phyloP scores from a whole-genome alignment of 805 yeast species.

The Metschnikowia aberdeeniae region DNA sequence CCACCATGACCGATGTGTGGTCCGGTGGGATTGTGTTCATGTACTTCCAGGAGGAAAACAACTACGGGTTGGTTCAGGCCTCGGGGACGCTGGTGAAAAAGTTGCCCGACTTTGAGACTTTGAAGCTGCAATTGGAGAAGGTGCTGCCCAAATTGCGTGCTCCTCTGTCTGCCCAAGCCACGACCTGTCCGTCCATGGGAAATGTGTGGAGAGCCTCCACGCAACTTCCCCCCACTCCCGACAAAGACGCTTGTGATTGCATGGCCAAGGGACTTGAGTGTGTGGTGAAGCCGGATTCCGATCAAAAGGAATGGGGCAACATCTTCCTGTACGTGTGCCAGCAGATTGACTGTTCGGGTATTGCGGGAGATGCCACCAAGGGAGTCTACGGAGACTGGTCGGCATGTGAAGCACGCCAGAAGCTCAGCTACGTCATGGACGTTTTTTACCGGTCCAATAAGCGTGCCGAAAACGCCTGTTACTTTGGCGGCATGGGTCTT shows the following conservation, averaged over 20 bases:
- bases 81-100: constrained; percentile 49
- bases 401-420: constrained; percentile 31
- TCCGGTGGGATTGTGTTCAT: constrained; percentile 87
- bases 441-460: constrained; percentile 42
- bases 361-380: constrained; percentile 33
- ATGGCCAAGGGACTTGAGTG: constrained; percentile 31
- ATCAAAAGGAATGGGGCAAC: constrained; percentile 29
- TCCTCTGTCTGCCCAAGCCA: constrained; percentile 23
- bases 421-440: constrained; percentile 38
- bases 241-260: constrained; percentile 34
- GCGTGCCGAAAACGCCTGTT: constrained; percentile 50
- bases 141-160: constrained; percentile 42
- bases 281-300: constrained; percentile 29
- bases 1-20: constrained; percentile 77
- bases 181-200: constrained; percentile 35
- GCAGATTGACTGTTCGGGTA: constrained; percentile 33
- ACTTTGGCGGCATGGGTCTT: constrained; percentile 52
- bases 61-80: constrained; percentile 68
- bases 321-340: constrained; percentile 35
- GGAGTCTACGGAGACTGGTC: constrained; percentile 43
- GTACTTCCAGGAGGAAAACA: constrained; percentile 74
- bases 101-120: constrained; percentile 55
- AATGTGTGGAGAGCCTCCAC: constrained; percentile 37
- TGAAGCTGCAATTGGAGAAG: constrained; percentile 38
- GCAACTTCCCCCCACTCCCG: constrained; percentile 43